phyloP scores from a whole-genome alignment of 148 eudicot genomes.

The Rhododendron henanense region DNA sequence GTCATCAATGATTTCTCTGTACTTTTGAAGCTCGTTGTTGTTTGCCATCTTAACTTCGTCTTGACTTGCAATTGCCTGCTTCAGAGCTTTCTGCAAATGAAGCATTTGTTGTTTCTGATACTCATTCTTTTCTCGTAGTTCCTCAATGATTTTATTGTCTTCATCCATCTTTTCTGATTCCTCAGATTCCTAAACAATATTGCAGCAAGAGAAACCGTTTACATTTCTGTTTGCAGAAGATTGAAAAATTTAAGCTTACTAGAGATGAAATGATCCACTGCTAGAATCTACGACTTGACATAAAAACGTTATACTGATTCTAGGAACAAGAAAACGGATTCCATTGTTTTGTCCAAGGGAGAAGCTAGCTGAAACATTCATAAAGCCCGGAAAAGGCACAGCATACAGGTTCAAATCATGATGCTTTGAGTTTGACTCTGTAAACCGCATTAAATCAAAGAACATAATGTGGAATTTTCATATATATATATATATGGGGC shows the following conservation, averaged over 20 bases:
- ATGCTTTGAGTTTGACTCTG: too few relatives aligned
- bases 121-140: slow-evolving; percentile 60
- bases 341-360: background rate
- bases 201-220: slow-evolving; percentile 31
- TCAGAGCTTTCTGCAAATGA: slow-evolving; percentile 75
- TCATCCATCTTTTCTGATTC: slow-evolving; percentile 99
- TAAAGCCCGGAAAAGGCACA: background rate
- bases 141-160: slow-evolving; percentile 88
- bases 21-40: slow-evolving; percentile 65
- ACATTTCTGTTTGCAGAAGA: slow-evolving; percentile 25
- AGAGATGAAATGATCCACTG: slow-evolving; percentile 15
- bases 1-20: slow-evolving; percentile 75
- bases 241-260: slow-evolving; percentile 13
- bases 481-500: too few relatives aligned
- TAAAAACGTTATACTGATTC: background rate
- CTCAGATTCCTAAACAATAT: slow-evolving; percentile 67
- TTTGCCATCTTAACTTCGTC: slow-evolving; percentile 64
- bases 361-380: background rate
- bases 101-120: slow-evolving; percentile 63
- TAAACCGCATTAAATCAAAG: too few relatives aligned
- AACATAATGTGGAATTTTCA: too few relatives aligned
- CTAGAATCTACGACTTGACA: slow-evolving; percentile 9
- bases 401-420: slow-evolving; percentile 2
- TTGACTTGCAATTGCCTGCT: slow-evolving; percentile 73
- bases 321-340: background rate